These are phyloP conservation scores for Globisporangium alternatum DNA, from an alignment of 352 stramenopile species.

Conservation along the genomic window DNA sequence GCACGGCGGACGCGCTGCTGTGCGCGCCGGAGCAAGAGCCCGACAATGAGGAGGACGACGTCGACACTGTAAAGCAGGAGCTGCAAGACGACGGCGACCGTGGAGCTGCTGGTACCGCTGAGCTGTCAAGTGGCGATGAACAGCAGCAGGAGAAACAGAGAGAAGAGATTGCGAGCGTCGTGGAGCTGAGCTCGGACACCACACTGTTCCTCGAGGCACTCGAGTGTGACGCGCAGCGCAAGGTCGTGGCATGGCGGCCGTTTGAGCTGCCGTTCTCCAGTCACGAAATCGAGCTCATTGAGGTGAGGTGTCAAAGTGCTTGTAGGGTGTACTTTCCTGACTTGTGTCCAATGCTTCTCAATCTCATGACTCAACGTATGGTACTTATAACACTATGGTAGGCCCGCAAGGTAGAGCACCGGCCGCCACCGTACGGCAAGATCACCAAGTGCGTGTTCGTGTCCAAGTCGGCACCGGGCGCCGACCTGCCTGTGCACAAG, in stretches of 20 bases:
- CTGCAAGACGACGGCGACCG: neutral
- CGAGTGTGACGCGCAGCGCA: constrained; percentile 22
- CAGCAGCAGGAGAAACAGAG: constrained; percentile 9
- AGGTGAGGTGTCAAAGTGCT: neutral
- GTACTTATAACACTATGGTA: constrained; percentile 1
- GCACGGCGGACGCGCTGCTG: constrained; percentile 9
- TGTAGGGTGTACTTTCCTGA: neutral
- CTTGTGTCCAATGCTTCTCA: neutral
- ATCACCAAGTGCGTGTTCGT: constrained; percentile 77
- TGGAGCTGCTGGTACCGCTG: neutral
- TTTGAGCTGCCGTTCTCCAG: constrained; percentile 16
- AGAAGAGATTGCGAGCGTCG: neutral
- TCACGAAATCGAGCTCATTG: constrained; percentile 13
- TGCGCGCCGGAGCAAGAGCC: neutral
- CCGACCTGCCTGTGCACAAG: constrained; percentile 64
- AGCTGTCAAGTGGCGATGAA: neutral
- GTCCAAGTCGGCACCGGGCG: constrained; percentile 49
- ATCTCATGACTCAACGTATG: neutral
- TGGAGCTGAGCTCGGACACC: constrained; percentile 23
- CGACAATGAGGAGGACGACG: neutral
- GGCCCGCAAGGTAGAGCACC: constrained; percentile 44
- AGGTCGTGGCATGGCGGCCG: neutral
- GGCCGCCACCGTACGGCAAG: constrained; percentile 57
- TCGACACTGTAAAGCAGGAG: neutral
- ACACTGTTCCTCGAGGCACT: constrained; percentile 28